Percentiles rank a stretch among this genome's conserved stretches.
Conservation (phyloP, 2,329 filamentous ascomycete species). For the Penicillium concentricum region DNA sequence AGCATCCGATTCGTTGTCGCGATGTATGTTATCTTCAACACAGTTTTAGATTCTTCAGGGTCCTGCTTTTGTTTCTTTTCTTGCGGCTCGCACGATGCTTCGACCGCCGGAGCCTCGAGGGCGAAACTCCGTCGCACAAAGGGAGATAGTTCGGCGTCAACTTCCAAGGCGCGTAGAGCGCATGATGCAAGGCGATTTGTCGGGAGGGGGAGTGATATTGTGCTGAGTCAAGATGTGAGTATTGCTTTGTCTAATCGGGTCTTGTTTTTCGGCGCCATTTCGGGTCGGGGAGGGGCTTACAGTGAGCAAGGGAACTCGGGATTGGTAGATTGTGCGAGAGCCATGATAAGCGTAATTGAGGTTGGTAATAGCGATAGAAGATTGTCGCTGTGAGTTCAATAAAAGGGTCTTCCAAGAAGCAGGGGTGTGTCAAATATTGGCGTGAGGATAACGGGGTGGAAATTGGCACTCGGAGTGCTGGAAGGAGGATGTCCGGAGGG, state of each 20-base stretch:
- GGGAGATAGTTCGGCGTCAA: conserved; percentile 86
- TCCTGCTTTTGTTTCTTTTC: conserved; percentile 25
- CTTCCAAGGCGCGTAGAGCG: conserved; percentile 72
- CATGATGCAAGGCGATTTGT: conserved; percentile 72
- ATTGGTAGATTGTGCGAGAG: conserved; percentile 18
- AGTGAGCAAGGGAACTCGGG: conserved; percentile 41
- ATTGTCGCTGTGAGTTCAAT: background rate
- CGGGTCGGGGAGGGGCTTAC: conserved; percentile 25
- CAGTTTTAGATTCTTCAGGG: conserved; percentile 42
- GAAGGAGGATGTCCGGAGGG: background rate
- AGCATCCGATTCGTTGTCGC: conserved; percentile 96
- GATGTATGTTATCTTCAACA: conserved; percentile 73
- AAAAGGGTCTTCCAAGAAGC: background rate
- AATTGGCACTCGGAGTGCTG: background rate
- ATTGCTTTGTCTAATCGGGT: background rate
- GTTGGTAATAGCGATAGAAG: background rate
- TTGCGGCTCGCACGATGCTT: conserved; percentile 19
- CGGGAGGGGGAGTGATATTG: conserved; percentile 77
- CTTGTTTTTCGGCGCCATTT: conserved; percentile 6
- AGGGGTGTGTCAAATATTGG: background rate
- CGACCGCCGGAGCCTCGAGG: conserved; percentile 43
- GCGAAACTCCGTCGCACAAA: conserved; percentile 73
- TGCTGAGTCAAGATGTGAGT: conserved; percentile 48
- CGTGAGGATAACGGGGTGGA: background rate
- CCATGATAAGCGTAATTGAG: conserved; percentile 15